Evolutionary conservation across 164 flowering plant genomes (phyloP), one percentile per base, ranked within the genome.

Genomic region (Umbellularia californica): DNA sequence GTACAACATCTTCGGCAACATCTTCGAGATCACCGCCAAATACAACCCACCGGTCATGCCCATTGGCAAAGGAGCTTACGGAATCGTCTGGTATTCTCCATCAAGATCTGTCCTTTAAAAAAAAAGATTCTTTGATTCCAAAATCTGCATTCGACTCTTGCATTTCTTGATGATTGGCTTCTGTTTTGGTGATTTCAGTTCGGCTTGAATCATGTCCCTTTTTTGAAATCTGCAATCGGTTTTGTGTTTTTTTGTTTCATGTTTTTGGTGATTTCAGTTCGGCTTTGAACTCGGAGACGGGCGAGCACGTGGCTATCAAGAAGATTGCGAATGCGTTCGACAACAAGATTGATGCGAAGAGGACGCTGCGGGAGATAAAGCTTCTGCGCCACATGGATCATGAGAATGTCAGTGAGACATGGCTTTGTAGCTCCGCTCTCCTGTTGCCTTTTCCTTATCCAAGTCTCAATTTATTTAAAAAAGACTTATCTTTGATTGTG

Each of bases 41-140:
- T 95, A 95, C 85, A 87, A 87, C 79, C 99, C 98, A 27, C 99
- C 99, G 0, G 90, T 95, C 80, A 86, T 92, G 92, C 99, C 99
- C 20, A 95, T 95, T 75, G 99, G 99, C 23, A 95, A 93, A 80
- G 99, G 99, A 72, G 99, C 99, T 3, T 95, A 95, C 81, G 99
- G 99, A 65, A 92, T 95, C 83, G 99, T 95, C 52, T 95, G 99
- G 99, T 69, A 41, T 41, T 28, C 25, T 15, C 70, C 47, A 41
- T 41, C 47, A 7, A 41, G 47, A 41, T 41, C 47, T 30, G 35
- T 30, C 35, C 35, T 30, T 30, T 3, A 4, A 30, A 30, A 30
- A 30, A 30, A 30, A 30, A 30, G 6, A 30, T 30, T 30, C 35
- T 30, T 30, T 30, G 6, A 30, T 30, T 30, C 35, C 47, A 41